Evolutionary conservation across 1,284 basidiomycete species (phyloP).

Genomic region (Moniliella sp.): DNA sequence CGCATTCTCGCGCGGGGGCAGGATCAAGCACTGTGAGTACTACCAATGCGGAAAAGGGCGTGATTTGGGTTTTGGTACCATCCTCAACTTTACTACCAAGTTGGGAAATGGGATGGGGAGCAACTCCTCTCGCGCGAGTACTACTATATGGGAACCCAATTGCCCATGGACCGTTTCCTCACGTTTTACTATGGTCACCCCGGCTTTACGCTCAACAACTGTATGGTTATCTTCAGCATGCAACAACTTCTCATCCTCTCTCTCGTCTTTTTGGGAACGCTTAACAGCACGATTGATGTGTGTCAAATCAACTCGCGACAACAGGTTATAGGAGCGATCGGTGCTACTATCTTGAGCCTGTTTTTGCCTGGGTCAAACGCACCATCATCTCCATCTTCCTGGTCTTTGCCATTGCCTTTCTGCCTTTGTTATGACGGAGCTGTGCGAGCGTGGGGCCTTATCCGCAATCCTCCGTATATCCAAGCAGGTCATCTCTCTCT

Average conservation of each 20-base stretch:
- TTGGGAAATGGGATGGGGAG: slow-evolving; percentile 98
- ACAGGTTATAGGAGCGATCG: slow-evolving; percentile 25
- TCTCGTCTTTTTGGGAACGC: slow-evolving; percentile 31
- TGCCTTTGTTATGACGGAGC: slow-evolving; percentile 32
- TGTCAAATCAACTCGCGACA: slow-evolving; percentile 27
- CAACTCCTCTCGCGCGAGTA: slow-evolving; percentile 98
- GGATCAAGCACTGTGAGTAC: slow-evolving; percentile 98
- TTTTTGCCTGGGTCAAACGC: slow-evolving; percentile 33
- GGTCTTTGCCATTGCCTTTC: slow-evolving; percentile 34
- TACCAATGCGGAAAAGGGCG: slow-evolving; percentile 91
- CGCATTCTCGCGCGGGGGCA: slow-evolving; percentile 80
- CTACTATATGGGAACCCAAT: slow-evolving; percentile 92
- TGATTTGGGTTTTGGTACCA: slow-evolving; percentile 95
- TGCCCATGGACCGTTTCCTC: slow-evolving; percentile 90
- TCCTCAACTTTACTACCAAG: slow-evolving; percentile 97
- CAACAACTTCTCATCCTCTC: slow-evolving; percentile 34
- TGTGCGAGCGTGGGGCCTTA: slow-evolving; percentile 30
- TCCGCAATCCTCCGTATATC: slow-evolving; percentile 27
- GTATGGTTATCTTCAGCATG: slow-evolving; percentile 42
- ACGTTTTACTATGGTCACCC: slow-evolving; percentile 99
- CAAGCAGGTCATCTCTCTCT: slow-evolving; percentile 31
- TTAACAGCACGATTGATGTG: slow-evolving; percentile 25
- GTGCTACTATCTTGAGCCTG: slow-evolving; percentile 33
- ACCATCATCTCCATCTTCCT: slow-evolving; percentile 33
- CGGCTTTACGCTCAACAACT: slow-evolving; percentile 99